These are phyloP conservation scores for Serendipita sp. DNA, from an alignment of 1,284 basidiomycete species.

Conservation along the genomic window DNA sequence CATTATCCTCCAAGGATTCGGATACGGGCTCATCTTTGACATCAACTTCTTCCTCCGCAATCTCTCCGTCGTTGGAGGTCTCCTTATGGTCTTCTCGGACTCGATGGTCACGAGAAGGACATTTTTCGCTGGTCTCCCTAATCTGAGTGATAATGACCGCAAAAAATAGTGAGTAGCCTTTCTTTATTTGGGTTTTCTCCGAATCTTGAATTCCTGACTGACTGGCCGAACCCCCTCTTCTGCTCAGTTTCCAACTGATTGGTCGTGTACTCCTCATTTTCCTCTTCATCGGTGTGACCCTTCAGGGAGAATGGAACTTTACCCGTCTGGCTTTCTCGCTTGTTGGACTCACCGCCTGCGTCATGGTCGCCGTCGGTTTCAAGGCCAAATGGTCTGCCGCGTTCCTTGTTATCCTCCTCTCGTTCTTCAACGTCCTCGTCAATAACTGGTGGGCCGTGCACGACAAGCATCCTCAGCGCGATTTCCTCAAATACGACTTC, in stretches of 20 bases:
- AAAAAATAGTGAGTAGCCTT: slow-evolving; percentile 77
- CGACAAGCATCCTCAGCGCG: slow-evolving; percentile 82
- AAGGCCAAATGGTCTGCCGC: slow-evolving; percentile 97
- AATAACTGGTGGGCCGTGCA: slow-evolving; percentile 99
- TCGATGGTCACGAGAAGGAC: slow-evolving; percentile 78
- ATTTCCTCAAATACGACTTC: slow-evolving; percentile 96
- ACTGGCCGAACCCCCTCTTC: slow-evolving; percentile 50
- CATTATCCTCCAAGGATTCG: slow-evolving; percentile 88
- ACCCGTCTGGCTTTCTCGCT: slow-evolving; percentile 76
- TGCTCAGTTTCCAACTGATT: slow-evolving; percentile 78
- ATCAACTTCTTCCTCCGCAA: slow-evolving; percentile 99
- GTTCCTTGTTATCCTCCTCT: slow-evolving; percentile 89
- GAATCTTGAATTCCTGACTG: slow-evolving; percentile 68
- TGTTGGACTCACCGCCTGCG: slow-evolving; percentile 79
- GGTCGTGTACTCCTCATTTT: slow-evolving; percentile 97
- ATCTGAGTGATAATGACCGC: slow-evolving; percentile 86
- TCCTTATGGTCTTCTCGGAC: slow-evolving; percentile 97
- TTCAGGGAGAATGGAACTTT: slow-evolving; percentile 85
- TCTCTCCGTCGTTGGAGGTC: slow-evolving; percentile 79
- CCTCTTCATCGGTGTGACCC: slow-evolving; percentile 95
- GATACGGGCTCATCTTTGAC: slow-evolving; percentile 93
- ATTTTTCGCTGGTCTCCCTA: slow-evolving; percentile 84
- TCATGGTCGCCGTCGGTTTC: slow-evolving; percentile 97
- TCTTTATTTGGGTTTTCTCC: background rate
- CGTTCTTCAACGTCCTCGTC: slow-evolving; percentile 92